Percentiles rank a stretch among this genome's conserved stretches.
These are phyloP conservation scores for Tylopilus sp. DNA, from an alignment of 1,284 basidiomycete species.

Conservation along the genomic window DNA sequence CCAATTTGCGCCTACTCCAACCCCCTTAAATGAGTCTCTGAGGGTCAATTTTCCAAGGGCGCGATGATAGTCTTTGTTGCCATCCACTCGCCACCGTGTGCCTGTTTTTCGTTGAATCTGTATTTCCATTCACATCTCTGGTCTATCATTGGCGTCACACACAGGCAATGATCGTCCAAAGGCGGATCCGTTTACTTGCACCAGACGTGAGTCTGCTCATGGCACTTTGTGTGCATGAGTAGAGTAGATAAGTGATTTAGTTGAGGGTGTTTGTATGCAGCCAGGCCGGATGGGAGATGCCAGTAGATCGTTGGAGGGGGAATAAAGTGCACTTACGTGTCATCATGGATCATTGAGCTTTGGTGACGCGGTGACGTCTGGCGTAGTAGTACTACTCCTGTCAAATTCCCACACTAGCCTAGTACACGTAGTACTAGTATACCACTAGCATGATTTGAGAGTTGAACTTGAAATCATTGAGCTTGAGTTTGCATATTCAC, in stretches of 20 bases:
- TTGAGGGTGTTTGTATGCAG: slow-evolving; percentile 43
- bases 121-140: background rate
- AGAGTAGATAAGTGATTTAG: slow-evolving; percentile 45
- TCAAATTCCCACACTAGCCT: no score
- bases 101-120: background rate
- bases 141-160: background rate
- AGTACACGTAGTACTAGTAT: background rate
- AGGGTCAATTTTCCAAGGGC: slow-evolving; percentile 33
- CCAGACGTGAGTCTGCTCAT: slow-evolving; percentile 47
- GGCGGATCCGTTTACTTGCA: slow-evolving; percentile 39
- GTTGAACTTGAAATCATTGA: no score
- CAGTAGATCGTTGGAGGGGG: slow-evolving; percentile 21
- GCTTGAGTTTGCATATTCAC: no score
- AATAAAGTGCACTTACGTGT: slow-evolving; percentile 22
- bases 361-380: background rate
- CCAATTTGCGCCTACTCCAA: slow-evolving; percentile 26
- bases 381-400: no score
- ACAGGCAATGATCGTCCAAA: slow-evolving; percentile 43
- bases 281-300: slow-evolving; percentile 28
- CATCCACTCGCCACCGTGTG: slow-evolving; percentile 38
- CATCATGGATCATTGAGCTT: slow-evolving; percentile 7
- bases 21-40: slow-evolving; percentile 20
- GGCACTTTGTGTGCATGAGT: slow-evolving; percentile 44
- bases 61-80: slow-evolving; percentile 44
- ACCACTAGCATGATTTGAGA: background rate